A percentile compares a stretch with the other conserved stretches of the same genome.
Conservation (phyloP, 495 filamentous ascomycete genomes). For the Podospora fimiseda region DNA sequence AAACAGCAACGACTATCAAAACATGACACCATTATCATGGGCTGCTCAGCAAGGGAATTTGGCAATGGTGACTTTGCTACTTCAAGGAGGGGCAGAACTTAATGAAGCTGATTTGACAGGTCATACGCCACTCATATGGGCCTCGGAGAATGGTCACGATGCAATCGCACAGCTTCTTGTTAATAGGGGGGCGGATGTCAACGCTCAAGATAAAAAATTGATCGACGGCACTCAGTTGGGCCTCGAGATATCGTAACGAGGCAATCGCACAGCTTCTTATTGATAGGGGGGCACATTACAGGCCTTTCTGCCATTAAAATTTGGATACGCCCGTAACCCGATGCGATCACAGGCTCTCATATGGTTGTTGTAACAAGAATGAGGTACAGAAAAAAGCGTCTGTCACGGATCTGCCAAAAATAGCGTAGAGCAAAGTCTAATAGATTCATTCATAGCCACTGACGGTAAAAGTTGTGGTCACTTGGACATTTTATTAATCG, state of each 20-base stretch:
- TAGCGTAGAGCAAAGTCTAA: too few species aligned
- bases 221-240: conserved; percentile 3
- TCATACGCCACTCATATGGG: background rate
- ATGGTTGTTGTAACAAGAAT: too few species aligned
- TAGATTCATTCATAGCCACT: too few species aligned
- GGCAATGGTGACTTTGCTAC: conserved; percentile 1
- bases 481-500: too few species aligned
- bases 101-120: conserved; percentile 1
- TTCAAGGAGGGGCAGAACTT: conserved; percentile 4
- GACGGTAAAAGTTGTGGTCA: too few species aligned
- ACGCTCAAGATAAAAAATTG: conserved; percentile 1
- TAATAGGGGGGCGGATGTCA: conserved; percentile 7
- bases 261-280: conserved; percentile 8
- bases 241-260: background rate
- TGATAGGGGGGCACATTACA: conserved; percentile 7
- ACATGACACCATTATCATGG: conserved; percentile 8
- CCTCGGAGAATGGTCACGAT: background rate
- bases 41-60: conserved; percentile 2
- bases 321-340: too few species aligned
- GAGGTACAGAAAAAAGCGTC: too few species aligned
- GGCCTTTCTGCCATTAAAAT: too few species aligned
- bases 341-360: too few species aligned
- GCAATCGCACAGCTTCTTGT: conserved; percentile 7
- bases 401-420: too few species aligned
- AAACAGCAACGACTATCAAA: background rate